Base-by-base conservation (phyloP, 2,329 filamentous ascomycete genomes). In the Cladophialophora chaetospira region DNA sequence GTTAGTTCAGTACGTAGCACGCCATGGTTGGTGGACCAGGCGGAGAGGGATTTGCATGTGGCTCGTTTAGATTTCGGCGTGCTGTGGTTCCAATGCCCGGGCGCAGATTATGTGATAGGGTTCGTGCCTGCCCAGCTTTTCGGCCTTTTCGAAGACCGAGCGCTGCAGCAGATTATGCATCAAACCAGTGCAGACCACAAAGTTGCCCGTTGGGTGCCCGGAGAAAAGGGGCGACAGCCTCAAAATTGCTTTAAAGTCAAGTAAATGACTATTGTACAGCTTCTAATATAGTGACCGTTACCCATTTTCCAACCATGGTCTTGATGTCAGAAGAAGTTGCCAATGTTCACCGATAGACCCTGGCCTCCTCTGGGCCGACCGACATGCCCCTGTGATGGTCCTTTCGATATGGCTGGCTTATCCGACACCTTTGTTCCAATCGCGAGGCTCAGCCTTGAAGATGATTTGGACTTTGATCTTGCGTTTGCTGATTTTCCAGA, bases 291-390 rank as follows among this genome's bases (percentile, higher is more conserved):
- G n/a, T n/a, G n/a, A n/a, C n/a, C n/a, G n/a, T n/a, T n/a, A n/a
- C n/a, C n/a, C n/a, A n/a, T n/a, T n/a, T n/a, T n/a, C n/a, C 8
- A 10, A 17, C 17, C 29, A 15, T 36, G 21, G 5, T n/a, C 28
- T 21, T 15, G 36, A 19, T 40, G 23, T 60, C 53, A 58, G 31
- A 58, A 58, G 53, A 62, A 58, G 26, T 58, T 49, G 11, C 35
- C 43, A 11, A 51, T 33, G 4, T 3, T 15, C 11, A 62, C 42
- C 44, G 25, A 48, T 38, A 43, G 43, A 21, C 59, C 59, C 10
- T 21, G 45, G 11, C 51, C 42, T 5, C 59, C 59, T 33, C 17
- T 55, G 3, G 55, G 55, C 26, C 55, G 55, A 15, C 55, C 33
- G 10, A 58, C 44, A 35, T 58, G 59, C 15, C 49, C 57, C 19